phyloP scores from a whole-genome alignment of 148 eudicot genomes.

The Heliamphora exappendiculata region DNA sequence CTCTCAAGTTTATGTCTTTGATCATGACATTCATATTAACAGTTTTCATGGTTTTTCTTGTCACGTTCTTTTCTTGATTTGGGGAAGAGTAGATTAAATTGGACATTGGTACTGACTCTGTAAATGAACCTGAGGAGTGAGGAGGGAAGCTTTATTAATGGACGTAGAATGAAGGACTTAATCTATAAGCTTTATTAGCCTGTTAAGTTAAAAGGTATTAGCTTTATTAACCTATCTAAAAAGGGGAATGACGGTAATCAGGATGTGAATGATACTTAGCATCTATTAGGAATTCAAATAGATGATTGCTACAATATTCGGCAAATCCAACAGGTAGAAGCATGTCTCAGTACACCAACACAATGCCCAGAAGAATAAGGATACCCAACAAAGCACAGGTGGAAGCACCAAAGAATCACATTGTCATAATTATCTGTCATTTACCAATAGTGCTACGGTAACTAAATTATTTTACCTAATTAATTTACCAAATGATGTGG shows the following conservation, averaged over 20 bases:
- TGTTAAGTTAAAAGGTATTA: not conserved
- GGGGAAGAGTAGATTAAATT: not conserved
- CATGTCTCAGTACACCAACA: not conserved
- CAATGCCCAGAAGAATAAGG: not conserved
- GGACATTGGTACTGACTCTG: not conserved
- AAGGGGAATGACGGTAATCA: not conserved
- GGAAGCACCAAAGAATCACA: not conserved
- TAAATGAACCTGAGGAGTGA: not conserved
- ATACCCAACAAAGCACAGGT: not conserved
- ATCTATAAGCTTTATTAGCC: not conserved
- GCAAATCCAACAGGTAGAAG: not conserved
- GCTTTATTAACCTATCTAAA: not conserved
- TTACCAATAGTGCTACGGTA: no score
- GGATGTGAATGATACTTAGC: not conserved
- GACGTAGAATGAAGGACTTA: not conserved
- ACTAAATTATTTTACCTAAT: no score
- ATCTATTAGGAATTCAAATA: not conserved
- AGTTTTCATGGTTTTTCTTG: conserved; percentile 5
- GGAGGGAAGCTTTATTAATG: not conserved
- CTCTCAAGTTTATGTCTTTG: not conserved
- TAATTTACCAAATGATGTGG: no score
- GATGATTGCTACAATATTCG: not conserved
- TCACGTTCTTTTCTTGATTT: conserved; percentile 19
- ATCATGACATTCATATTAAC: not conserved
- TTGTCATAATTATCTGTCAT: not conserved